Evolutionary conservation across 305 asterid species (phyloP).

Genomic region (Salvia sclarea): DNA sequence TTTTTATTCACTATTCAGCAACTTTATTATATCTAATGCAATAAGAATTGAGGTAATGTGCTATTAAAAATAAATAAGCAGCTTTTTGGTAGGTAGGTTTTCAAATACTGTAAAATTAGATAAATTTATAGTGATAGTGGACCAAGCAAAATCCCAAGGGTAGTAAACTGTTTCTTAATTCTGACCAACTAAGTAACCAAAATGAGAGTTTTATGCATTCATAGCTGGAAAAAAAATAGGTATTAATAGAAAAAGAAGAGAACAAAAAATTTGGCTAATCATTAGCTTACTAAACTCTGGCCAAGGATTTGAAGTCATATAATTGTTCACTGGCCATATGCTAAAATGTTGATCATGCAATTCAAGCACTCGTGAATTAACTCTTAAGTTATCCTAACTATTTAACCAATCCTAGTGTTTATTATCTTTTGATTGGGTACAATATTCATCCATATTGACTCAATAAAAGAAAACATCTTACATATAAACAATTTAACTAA

Average conservation of each 20-base stretch:
- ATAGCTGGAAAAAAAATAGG: neutral
- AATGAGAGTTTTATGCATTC: neutral
- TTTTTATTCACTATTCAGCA: neutral
- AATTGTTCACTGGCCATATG: neutral
- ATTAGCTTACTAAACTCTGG: neutral
- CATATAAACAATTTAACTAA: neutral
- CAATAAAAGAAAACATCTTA: neutral
- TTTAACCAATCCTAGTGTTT: neutral
- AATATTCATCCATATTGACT: neutral
- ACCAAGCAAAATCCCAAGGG: neutral
- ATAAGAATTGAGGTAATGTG: neutral
- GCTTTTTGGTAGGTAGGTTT: neutral
- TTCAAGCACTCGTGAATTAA: neutral
- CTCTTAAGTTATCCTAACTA: neutral
- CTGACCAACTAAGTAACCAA: neutral
- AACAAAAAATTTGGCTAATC: neutral
- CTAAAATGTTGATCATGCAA: neutral
- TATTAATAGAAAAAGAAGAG: neutral
- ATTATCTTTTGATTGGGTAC: neutral
- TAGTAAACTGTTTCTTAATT: neutral
- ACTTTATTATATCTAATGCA: neutral
- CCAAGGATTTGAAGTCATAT: neutral
- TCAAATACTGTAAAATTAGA: neutral
- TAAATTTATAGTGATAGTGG: neutral
- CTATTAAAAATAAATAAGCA: slow-evolving; percentile 2